Evolutionary conservation across 1,284 basidiomycete species (phyloP).

Genomic region (Puccinia sorghi): DNA sequence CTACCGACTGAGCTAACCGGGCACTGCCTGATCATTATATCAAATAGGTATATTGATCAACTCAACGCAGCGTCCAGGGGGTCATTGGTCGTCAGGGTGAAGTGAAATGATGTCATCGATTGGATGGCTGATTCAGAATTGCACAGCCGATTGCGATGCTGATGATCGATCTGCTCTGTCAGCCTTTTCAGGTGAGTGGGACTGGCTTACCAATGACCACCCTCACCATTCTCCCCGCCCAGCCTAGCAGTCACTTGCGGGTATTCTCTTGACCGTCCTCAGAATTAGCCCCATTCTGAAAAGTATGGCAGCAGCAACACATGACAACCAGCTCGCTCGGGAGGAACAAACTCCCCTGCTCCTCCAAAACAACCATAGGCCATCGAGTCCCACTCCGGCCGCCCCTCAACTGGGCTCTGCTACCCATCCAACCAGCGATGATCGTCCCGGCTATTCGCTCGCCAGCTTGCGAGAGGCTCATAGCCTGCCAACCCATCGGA

Average conservation of each 20-base stretch:
- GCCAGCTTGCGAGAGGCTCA: constrained; percentile 25
- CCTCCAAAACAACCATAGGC: neutral
- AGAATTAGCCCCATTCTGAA: neutral
- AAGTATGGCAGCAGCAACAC: neutral
- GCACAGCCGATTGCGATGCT: neutral
- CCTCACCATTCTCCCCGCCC: neutral
- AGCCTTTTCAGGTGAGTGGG: too few species aligned
- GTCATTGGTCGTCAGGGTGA: neutral
- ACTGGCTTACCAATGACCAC: neutral
- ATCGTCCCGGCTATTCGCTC: constrained; percentile 8
- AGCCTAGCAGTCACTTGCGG: neutral
- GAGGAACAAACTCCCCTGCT: constrained; percentile 35
- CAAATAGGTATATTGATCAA: neutral
- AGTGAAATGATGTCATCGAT: neutral
- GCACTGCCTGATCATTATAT: neutral
- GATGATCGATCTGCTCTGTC: neutral
- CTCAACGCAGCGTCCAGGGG: neutral
- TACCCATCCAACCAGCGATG: neutral
- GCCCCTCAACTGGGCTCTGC: neutral
- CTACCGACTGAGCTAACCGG: constrained; percentile 50
- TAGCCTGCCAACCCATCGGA: neutral
- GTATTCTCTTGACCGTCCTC: constrained; percentile 5
- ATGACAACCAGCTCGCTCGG: neutral
- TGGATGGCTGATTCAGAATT: neutral
- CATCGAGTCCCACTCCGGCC: neutral